A percentile compares a stretch with the other conserved stretches of the same genome.
Conservation (phyloP, 2,329 filamentous ascomycete species). For the Microcyclosporella mali region DNA sequence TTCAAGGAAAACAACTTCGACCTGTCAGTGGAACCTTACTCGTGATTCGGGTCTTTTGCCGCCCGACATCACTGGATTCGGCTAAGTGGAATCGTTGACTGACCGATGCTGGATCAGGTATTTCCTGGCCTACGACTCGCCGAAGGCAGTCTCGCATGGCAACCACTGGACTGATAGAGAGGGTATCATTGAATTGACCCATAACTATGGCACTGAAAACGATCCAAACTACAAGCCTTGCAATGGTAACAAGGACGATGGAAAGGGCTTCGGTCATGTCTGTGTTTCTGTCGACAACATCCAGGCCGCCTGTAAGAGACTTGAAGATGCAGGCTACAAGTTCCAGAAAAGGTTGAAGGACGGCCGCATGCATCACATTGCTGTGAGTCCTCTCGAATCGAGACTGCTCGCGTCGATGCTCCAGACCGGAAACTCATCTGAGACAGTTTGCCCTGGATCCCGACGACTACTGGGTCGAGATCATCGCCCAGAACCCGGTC, state of each 20-base stretch:
- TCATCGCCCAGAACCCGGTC: conserved; percentile 65
- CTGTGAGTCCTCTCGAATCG: conserved; percentile 31
- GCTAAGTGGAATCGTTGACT: too few species aligned
- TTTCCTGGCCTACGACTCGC: conserved; percentile 83
- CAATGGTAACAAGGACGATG: conserved; percentile 87
- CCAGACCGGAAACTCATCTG: too few species aligned
- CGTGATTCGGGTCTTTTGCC: too few species aligned
- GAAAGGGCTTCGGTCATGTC: conserved; percentile 76
- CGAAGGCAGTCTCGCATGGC: conserved; percentile 65
- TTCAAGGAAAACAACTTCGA: conserved; percentile 89
- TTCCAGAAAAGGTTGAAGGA: conserved; percentile 95
- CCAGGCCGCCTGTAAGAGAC: conserved; percentile 79
- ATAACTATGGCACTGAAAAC: conserved; percentile 82
- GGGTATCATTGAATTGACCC: conserved; percentile 75
- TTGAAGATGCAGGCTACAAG: conserved; percentile 82
- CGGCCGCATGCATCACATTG: conserved; percentile 79
- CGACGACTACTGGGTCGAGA: conserved; percentile 57
- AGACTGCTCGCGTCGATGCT: too few species aligned
- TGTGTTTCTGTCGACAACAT: conserved; percentile 65
- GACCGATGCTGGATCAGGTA: conserved; percentile 43
- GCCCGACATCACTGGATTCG: too few species aligned
- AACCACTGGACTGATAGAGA: conserved; percentile 68
- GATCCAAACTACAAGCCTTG: conserved; percentile 73
- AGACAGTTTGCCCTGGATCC: conserved; percentile 13
- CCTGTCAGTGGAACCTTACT: conserved; percentile 37